Percentiles rank a stretch among this genome's conserved stretches.
Evolutionary conservation across 345 rosid genomes (phyloP).

Genomic region (Citrus maxima): DNA sequence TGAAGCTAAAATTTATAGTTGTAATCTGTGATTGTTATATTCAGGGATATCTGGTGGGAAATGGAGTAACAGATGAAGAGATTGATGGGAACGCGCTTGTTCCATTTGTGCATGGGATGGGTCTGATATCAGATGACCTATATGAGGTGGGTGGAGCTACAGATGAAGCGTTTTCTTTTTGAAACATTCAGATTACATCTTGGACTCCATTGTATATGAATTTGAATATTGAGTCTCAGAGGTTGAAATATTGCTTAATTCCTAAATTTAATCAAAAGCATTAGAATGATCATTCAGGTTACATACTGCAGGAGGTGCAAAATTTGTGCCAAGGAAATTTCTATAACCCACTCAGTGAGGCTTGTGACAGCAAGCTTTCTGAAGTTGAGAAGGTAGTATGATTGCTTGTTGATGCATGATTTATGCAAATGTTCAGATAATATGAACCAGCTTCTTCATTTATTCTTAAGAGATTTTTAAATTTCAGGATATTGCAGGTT

Average conservation of each 20-base stretch:
- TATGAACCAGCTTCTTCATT: background rate
- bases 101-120: conserved; percentile 93
- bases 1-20: conserved; percentile 6
- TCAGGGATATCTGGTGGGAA: conserved; percentile 93
- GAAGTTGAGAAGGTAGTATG: conserved; percentile 54
- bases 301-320: conserved; percentile 51
- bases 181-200: background rate
- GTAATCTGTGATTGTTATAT: conserved; percentile 9
- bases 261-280: background rate
- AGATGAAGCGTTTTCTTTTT: background rate
- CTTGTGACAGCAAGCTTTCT: conserved; percentile 30
- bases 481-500: conserved; percentile 43
- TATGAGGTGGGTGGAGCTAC: conserved; percentile 47
- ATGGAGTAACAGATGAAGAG: conserved; percentile 73
- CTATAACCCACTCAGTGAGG: conserved; percentile 24
- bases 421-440: background rate
- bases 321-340: conserved; percentile 55
- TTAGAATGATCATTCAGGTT: conserved; percentile 7
- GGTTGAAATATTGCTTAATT: background rate
- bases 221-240: background rate
- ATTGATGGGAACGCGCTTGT: conserved; percentile 87
- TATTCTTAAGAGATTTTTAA: conserved; percentile 7
- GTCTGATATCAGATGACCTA: conserved; percentile 69
- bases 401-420: conserved; percentile 7
- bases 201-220: background rate